Base-by-base conservation (phyloP, 305 asterid species). In the Ilex paraguariensis region DNA sequence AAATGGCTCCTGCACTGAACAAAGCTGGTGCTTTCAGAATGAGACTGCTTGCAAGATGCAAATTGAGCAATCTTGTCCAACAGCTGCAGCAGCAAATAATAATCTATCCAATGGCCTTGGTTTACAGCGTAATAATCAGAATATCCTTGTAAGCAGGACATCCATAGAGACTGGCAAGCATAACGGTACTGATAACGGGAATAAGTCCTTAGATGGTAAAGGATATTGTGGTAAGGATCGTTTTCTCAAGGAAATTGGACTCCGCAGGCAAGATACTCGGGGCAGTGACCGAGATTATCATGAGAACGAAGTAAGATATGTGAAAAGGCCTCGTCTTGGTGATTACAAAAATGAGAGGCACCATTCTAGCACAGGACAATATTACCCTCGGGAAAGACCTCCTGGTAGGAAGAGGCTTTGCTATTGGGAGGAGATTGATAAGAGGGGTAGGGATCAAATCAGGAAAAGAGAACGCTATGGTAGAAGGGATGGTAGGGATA, bases 371-470 rank as follows among this genome's bases (percentile, higher is more conserved):
- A 74, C 76, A 77, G 48, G 66, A 6, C 56, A 52, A 6, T 5
- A n/a, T 52, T 52, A 17, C 10, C 56, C 56, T 62, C 63, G 61
- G 75, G 88, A 82, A 56, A 81, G 76, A 77, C 74, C 70, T 67
- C 64, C 79, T 8, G 71, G 70, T 31, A 85, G 92, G 85, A 92
- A 89, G 83, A 82, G 97, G 52, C 80, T 67, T 53, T 85, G 91
- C 13, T 83, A 77, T 64, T 76, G 73, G 79, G 87, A 85, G 46
- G 95, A 79, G 63, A 63, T 28, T 61, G 87, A 84, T 69, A 79
- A 78, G 71, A 81, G 79, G 71, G 79, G 55, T 46, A 81, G 94
- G 71, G 88, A 79, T 54, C 87, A 75, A 46, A 70, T 56, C 32
- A 85, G 87, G 81, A 87, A 87, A 72, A 80, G 86, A 73, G 91